Evolutionary conservation across 192 early-diverging fungal genomes (phyloP).

Genomic region (Rhizophagus sp.): DNA sequence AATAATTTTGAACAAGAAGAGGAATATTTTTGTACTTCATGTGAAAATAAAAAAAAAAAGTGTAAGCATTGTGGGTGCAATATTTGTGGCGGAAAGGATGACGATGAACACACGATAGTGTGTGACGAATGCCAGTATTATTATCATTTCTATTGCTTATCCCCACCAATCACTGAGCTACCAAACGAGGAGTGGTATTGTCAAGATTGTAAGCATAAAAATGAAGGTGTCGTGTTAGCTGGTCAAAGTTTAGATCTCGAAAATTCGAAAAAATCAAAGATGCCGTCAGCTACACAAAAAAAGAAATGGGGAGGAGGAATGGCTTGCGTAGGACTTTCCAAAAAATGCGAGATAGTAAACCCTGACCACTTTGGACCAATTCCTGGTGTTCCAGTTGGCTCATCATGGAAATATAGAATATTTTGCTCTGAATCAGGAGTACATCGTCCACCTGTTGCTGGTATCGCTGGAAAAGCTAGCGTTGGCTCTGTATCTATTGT

Average conservation of each 20-base stretch:
- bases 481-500: constrained; percentile 62
- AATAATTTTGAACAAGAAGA: not conserved
- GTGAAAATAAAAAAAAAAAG: constrained; percentile 34
- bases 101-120: constrained; percentile 53
- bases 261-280: constrained; percentile 44
- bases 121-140: constrained; percentile 63
- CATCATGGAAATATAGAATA: constrained; percentile 54
- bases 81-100: constrained; percentile 53
- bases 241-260: constrained; percentile 44
- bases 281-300: constrained; percentile 54
- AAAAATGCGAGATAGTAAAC: constrained; percentile 27
- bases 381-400: constrained; percentile 61
- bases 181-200: constrained; percentile 57
- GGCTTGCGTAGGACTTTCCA: constrained; percentile 49
- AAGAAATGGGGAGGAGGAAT: constrained; percentile 60
- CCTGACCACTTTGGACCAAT: constrained; percentile 45
- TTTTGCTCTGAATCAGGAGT: constrained; percentile 53
- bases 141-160: constrained; percentile 56
- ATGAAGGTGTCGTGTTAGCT: constrained; percentile 37
- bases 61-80: constrained; percentile 57
- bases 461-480: constrained; percentile 57
- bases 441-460: constrained; percentile 62
- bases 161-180: constrained; percentile 37
- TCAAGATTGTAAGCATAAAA: constrained; percentile 48
- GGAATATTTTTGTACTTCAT: constrained; percentile 40